Evolutionary conservation across 192 early-diverging fungal species (phyloP), one percentile per base, ranked within the genome.

Genomic region (Backusella tuberculispora): DNA sequence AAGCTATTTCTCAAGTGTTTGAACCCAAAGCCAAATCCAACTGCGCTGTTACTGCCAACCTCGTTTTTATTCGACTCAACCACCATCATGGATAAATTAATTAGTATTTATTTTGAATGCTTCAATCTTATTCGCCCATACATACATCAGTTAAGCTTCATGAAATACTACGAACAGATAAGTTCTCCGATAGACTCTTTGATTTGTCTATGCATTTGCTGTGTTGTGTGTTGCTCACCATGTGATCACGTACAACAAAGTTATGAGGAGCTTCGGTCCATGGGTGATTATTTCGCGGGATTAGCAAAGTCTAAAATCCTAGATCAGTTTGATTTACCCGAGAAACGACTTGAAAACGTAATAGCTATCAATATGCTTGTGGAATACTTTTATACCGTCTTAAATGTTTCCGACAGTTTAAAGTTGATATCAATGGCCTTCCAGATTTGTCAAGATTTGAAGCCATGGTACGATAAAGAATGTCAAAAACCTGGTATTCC

Each of bases 401-500:
- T 60, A 24, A 60, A 60, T 60, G 53, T 60, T 10, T 60, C 53
- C 4, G 53, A 60, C 21, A 60, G 53, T 24, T 60, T 60, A 60
- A 60, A 60, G 26, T 24, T 60, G 8, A 24, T 60, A n/a, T 60
- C 53, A 8, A 60, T 60, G 53, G 53, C 21, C 21, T 60, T 60
- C 12, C 53, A 60, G 5, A 60, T 60, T 9, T 60, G 53, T 60
- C 53, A 60, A 5, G 53, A 60, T 26, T 14, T 60, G 53, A 60
- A 60, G 21, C 53, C 53, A 5, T 60, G 53, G 53, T 60, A 60
- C 4, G 53, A 60, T 19, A 13, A 26, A 1, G 53, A 60, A 26
- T 60, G 21, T 6, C 21, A 60, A 60, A 60, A 60, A 10, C 53
- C 53, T 13, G 53, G 53, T 13, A 12, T 60, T 24, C 53, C 53